Evolutionary conservation across 1,139 yeast genomes (phyloP).

Genomic region (Meyerozyma carpophila): DNA sequence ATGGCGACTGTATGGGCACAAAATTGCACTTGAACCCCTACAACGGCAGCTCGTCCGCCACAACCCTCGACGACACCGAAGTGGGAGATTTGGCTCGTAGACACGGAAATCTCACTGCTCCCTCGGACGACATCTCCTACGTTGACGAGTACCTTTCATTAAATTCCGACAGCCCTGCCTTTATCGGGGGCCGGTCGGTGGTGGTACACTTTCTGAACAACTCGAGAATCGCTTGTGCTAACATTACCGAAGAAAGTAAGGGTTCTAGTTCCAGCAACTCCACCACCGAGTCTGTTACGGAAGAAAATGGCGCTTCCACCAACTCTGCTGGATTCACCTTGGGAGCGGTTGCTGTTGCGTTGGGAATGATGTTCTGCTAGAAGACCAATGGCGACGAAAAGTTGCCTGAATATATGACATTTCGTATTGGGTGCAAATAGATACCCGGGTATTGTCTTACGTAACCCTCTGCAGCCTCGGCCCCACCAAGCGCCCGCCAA

Average conservation of each 20-base stretch:
- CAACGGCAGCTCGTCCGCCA: constrained; percentile 25
- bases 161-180: constrained; percentile 29
- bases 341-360: constrained; percentile 11
- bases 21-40: constrained; percentile 35
- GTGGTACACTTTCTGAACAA: constrained; percentile 31
- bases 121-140: constrained; percentile 20
- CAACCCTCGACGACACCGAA: constrained; percentile 21
- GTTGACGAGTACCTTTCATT: constrained; percentile 35
- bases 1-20: constrained; percentile 39
- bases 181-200: constrained; percentile 32
- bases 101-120: constrained; percentile 29
- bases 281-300: constrained; percentile 7
- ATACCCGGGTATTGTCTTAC: too few relatives aligned
- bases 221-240: constrained; percentile 37
- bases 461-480: too few relatives aligned
- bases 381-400: not conserved
- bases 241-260: constrained; percentile 19
- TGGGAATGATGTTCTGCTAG: constrained; percentile 11
- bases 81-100: constrained; percentile 41
- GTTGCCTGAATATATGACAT: not conserved
- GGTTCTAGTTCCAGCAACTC: constrained; percentile 3
- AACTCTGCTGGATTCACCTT: constrained; percentile 13
- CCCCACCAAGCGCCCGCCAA: too few relatives aligned
- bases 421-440: too few relatives aligned
- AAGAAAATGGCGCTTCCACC: constrained; percentile 8